Base-by-base conservation (phyloP, 805 yeast species). In the Blastobotrys parvus region DNA sequence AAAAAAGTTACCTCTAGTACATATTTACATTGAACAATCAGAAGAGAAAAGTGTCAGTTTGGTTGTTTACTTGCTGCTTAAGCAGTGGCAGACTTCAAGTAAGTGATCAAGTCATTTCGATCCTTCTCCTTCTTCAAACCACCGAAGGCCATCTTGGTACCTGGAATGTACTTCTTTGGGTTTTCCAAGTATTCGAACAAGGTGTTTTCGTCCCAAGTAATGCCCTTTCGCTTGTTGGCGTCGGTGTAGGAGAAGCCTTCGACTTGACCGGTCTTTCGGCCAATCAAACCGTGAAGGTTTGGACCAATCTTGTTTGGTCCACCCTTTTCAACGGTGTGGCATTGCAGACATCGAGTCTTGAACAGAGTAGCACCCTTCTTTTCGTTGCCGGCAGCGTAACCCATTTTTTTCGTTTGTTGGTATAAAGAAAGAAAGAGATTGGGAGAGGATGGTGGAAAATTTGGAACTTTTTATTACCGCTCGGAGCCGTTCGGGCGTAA, bases 111-210 rank as follows among this genome's bases (percentile, higher is more conserved):
- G 69, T 92, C 97, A 74, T 86, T 85, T 82, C 97, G 87, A 78
- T 92, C 98, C 82, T 88, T 90, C 55, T 88, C 82, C 80, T 92
- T 92, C 89, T 92, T 92, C 72, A 92, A 80, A 75, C 98, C 98
- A 74, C 96, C 98, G 62, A 90, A 92, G 55, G 98, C 97, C 98
- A 92, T 92, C 84, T 92, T 92, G 76, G 97, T 92, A 71, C 98
- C 98, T 67, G 98, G 98, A 59, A 92, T 88, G 78, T 88, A 92
- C 77, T 92, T 92, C 94, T 92, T 92, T 75, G 98, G 98, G 85
- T 92, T 92, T 73, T 84, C 94, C 71, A 92, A 80, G 82, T 92
- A 92, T 69, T 85, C 95, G 59, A 82, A 76, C 83, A 92, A 78
- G 68, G 87, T 77, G 66, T 88, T 88, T 63, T 80, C 88, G 55